Conservation (phyloP, 352 stramenopile genomes). For the Pythium folliculosum region DNA sequence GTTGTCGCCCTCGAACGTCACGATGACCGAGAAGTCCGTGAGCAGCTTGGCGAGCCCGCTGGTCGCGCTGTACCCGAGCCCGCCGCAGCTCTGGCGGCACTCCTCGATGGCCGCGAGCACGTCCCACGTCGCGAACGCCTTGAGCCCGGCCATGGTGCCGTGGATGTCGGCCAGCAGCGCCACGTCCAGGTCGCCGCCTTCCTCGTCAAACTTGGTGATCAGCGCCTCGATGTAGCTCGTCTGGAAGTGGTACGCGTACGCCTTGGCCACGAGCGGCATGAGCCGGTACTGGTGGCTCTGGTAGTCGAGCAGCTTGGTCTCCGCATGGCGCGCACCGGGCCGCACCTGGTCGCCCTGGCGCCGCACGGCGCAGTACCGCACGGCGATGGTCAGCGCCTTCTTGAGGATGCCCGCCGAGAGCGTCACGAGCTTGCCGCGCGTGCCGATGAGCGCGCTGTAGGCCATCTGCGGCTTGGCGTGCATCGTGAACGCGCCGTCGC, state of each 20-base stretch:
- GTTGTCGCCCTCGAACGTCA: constrained; percentile 97
- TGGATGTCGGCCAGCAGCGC: constrained; percentile 91
- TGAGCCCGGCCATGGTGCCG: constrained; percentile 93
- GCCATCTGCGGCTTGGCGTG: constrained; percentile 66
- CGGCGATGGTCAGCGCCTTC: constrained; percentile 91
- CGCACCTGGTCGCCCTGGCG: constrained; percentile 91
- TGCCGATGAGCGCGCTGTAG: constrained; percentile 76
- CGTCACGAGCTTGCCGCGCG: constrained; percentile 77
- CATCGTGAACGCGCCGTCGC: constrained; percentile 60
- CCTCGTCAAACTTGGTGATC: constrained; percentile 84
- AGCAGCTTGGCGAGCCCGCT: constrained; percentile 91
- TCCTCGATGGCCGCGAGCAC: constrained; percentile 91
- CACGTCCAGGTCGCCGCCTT: constrained; percentile 59
- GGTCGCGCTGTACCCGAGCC: constrained; percentile 92
- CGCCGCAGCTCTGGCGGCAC: constrained; percentile 94
- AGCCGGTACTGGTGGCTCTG: constrained; percentile 94
- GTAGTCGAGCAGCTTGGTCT: constrained; percentile 94
- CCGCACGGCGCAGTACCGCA: constrained; percentile 92
- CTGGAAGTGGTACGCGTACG: constrained; percentile 93
- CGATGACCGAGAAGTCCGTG: constrained; percentile 94
- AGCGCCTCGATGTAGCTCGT: constrained; percentile 80
- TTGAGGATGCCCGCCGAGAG: constrained; percentile 79
- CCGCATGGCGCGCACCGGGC: constrained; percentile 46
- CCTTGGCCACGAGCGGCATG: constrained; percentile 88
- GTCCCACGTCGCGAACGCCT: constrained; percentile 93